Percentiles rank a stretch among this genome's conserved stretches.
Conservation (phyloP, 2,329 filamentous ascomycete species). For the Cytospora mali region DNA sequence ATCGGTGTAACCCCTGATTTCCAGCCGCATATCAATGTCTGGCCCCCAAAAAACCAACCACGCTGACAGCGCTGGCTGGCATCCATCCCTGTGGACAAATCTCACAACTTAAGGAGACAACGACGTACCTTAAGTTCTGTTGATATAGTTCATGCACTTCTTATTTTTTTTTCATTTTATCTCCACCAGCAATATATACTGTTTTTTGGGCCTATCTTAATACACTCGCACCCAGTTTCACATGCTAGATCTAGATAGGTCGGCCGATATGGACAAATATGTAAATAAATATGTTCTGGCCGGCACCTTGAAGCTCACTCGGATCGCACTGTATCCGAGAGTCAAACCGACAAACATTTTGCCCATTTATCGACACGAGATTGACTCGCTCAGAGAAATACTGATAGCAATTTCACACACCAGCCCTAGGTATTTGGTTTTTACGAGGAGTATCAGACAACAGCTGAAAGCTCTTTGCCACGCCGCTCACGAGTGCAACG, state of each 20-base stretch:
- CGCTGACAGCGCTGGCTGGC: no score
- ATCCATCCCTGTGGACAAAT: no score
- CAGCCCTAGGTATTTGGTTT: no score
- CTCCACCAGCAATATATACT: neutral
- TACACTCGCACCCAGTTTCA: conserved; percentile 1
- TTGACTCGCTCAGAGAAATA: neutral
- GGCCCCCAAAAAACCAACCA: no score
- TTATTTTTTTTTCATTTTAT: neutral
- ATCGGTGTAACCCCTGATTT: conserved; percentile 18
- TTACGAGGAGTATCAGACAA: neutral
- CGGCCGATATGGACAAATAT: neutral
- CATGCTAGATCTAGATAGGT: neutral
- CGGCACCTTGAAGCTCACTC: neutral
- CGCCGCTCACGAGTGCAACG: conserved; percentile 11
- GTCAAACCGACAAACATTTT: neutral
- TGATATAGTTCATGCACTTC: no score
- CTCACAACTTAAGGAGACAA: neutral
- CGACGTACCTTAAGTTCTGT: neutral
- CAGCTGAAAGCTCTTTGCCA: conserved; percentile 15
- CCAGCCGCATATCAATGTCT: neutral
- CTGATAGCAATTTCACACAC: no score
- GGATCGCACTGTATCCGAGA: neutral
- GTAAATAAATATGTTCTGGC: neutral
- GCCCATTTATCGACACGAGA: neutral
- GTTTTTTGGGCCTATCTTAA: neutral